Evolutionary conservation across 257 asterid genomes (phyloP).

Genomic region (Capsicum chinense): DNA sequence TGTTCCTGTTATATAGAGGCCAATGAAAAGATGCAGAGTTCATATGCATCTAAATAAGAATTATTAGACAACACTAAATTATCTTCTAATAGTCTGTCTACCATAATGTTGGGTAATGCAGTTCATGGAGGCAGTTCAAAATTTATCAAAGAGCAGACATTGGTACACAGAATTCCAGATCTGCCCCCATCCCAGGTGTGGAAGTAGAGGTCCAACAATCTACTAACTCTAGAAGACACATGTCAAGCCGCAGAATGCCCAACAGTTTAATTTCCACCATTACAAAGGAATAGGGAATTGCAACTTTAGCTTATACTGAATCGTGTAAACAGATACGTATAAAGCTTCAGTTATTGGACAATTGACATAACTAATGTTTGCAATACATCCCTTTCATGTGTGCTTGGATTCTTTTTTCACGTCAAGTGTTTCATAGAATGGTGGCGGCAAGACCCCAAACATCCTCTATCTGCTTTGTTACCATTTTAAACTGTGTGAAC

Average conservation of each 20-base stretch:
- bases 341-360: background rate
- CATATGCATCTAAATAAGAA: background rate
- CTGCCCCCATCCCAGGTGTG: background rate
- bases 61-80: background rate
- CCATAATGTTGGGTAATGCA: background rate
- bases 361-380: background rate
- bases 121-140: constrained; percentile 1
- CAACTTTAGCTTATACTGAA: background rate
- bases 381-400: background rate
- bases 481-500: constrained; percentile 7
- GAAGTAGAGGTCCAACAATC: constrained; percentile 6
- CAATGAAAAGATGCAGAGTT: background rate
- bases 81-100: background rate
- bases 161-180: constrained; percentile 15
- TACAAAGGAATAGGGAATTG: background rate
- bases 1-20: constrained; percentile 7
- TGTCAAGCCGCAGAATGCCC: background rate
- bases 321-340: background rate
- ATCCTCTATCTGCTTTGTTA: constrained; percentile 13
- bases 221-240: background rate
- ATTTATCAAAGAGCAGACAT: background rate
- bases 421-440: background rate
- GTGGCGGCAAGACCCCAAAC: background rate
- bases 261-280: background rate
- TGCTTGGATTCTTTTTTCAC: background rate